Evolutionary conservation across 176 grass and related monocot genomes (phyloP).

Genomic region (Phyllostachys edulis): DNA sequence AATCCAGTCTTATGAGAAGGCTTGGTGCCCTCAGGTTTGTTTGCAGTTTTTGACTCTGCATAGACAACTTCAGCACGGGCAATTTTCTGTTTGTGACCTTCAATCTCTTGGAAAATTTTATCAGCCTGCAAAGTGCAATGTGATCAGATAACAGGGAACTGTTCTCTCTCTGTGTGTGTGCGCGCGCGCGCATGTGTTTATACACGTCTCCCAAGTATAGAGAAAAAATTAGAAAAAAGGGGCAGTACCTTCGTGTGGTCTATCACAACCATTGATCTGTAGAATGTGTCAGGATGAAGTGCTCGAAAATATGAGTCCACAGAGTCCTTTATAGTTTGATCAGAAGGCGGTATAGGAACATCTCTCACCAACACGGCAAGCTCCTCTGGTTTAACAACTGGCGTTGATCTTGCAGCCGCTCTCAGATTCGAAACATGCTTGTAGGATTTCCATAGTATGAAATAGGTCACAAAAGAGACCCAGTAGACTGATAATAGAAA

Average conservation of each 20-base stretch:
- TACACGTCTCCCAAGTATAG: neutral
- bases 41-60: conserved; percentile 62
- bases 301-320: conserved; percentile 80
- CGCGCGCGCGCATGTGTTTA: neutral
- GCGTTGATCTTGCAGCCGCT: conserved; percentile 58
- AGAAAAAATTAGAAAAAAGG: neutral
- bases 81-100: conserved; percentile 80
- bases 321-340: conserved; percentile 70
- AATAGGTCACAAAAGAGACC: conserved; percentile 87
- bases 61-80: conserved; percentile 65
- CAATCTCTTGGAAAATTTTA: conserved; percentile 80
- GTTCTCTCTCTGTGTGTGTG: neutral
- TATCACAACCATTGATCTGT: conserved; percentile 77
- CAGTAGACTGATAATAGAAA: conserved; percentile 72
- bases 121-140: conserved; percentile 49
- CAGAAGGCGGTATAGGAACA: conserved; percentile 42
- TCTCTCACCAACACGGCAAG: conserved; percentile 78
- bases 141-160: neutral
- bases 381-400: conserved; percentile 71
- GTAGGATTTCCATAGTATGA: conserved; percentile 87
- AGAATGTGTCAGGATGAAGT: conserved; percentile 84
- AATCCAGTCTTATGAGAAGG: conserved; percentile 73
- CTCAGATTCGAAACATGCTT: conserved; percentile 76
- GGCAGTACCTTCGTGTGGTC: conserved; percentile 59
- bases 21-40: conserved; percentile 59